These are phyloP conservation scores for Collybiopsis confluens DNA, from an alignment of 768 basidiomycete genomes.

Conservation along the genomic window DNA sequence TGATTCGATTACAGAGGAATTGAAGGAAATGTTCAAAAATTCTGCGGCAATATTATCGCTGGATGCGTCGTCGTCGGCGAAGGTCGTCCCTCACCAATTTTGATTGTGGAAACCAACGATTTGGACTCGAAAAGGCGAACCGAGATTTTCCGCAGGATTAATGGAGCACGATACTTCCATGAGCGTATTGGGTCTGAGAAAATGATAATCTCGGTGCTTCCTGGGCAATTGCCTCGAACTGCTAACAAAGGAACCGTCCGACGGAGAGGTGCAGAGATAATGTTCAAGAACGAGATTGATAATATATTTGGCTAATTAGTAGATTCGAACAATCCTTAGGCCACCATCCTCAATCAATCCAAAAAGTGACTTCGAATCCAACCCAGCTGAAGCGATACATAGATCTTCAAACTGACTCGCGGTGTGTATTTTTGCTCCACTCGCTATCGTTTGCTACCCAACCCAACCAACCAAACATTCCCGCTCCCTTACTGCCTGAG, in stretches of 20 bases:
- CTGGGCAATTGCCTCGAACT: not conserved
- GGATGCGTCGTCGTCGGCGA: conserved; percentile 30
- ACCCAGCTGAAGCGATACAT: no score
- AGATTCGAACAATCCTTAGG: no score
- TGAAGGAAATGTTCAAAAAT: conserved; percentile 25
- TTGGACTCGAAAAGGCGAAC: not conserved
- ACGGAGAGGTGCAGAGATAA: not conserved
- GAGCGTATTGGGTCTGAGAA: not conserved
- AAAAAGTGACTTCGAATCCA: no score
- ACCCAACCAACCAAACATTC: no score
- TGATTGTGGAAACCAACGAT: not conserved
- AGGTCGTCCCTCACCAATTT: conserved; percentile 17
- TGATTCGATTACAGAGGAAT: conserved; percentile 16
- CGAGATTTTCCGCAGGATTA: not conserved
- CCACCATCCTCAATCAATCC: no score
- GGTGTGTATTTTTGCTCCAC: no score
- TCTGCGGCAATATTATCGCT: conserved; percentile 23
- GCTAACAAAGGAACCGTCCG: not conserved
- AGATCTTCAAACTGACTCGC: no score
- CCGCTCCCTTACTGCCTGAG: no score
- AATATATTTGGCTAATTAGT: no score
- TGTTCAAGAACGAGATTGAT: not conserved
- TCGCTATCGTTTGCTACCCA: no score
- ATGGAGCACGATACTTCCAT: not conserved
- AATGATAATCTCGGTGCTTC: not conserved